Evolutionary conservation across 805 yeast species (phyloP).

Genomic region (Kuraishia piskuri): DNA sequence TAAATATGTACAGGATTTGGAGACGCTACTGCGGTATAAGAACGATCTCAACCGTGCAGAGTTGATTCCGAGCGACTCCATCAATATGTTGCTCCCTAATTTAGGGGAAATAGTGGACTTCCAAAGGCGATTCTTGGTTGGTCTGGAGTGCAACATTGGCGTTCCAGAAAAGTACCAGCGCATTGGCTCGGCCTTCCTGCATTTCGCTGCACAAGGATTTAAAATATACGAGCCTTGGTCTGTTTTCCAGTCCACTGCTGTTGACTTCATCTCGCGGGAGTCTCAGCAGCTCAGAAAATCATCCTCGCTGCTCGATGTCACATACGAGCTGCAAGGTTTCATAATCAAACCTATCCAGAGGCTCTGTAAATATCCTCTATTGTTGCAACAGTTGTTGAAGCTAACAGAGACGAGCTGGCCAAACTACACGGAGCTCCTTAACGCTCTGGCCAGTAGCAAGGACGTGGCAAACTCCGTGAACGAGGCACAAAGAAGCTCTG

Average conservation of each 20-base stretch:
- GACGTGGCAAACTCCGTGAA: constrained; percentile 83
- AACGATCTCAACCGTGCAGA: constrained; percentile 59
- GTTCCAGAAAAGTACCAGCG: constrained; percentile 72
- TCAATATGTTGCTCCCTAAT: constrained; percentile 80
- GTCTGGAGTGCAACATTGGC: constrained; percentile 78
- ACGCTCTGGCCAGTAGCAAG: constrained; percentile 67
- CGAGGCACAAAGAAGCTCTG: constrained; percentile 89
- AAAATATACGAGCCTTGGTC: constrained; percentile 93
- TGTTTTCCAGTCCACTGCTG: constrained; percentile 78
- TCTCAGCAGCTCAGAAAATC: constrained; percentile 45
- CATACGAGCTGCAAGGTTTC: constrained; percentile 83
- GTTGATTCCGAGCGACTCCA: constrained; percentile 65
- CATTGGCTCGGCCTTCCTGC: constrained; percentile 82
- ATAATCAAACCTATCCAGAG: constrained; percentile 93
- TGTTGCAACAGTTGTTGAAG: constrained; percentile 69
- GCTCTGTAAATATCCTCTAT: constrained; percentile 87
- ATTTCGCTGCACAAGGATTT: constrained; percentile 73
- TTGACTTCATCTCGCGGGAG: constrained; percentile 67
- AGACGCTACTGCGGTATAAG: constrained; percentile 59
- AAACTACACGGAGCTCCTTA: constrained; percentile 54
- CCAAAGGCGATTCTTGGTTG: constrained; percentile 82
- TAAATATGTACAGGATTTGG: constrained; percentile 87
- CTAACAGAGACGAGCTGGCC: constrained; percentile 44
- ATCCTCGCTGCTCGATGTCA: constrained; percentile 63
- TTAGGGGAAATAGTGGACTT: constrained; percentile 78